Evolutionary conservation across 2,329 filamentous ascomycete species (phyloP), one percentile per base, ranked within the genome.

Genomic region (Verticillium tricorpus): DNA sequence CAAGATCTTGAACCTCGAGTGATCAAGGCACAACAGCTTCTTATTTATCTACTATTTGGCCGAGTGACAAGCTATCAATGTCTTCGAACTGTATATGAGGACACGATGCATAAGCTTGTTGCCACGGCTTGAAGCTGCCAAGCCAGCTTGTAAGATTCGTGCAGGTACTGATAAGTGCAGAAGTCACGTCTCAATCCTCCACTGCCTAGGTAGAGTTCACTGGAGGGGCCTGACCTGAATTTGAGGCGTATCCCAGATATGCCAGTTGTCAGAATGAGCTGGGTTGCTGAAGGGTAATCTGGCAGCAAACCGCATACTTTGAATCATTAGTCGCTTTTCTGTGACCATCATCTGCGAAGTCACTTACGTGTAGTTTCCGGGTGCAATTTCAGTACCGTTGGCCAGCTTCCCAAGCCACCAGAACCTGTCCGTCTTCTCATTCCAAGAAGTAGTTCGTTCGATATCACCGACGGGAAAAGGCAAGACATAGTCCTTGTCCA

Each of bases 361-460:
- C 9, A 14, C 45, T 22, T 25, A 52, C 45, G 45, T 59, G 32
- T 72, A 72, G 31, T 65, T 66, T 22, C 70, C 70, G 3, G 65
- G 66, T 19, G 59, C 63, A 22, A 72, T 70, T 32, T 67, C 65
- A n/a, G 61, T 66, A 2, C 69, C 70, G 28, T 72, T 71, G 0
- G 66, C 65, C 25, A 73, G 25, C 56, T 68, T 68, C 8, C 71
- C 71, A 5, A 72, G 63, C 71, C 71, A 72, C 67, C 66, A 69
- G 35, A 66, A 69, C 6, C 61, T 62, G n/a, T 65, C 58, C 5
- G 57, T 60, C 39, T 56, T 50, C 32, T 63, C 57, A 14, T 63
- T 52, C 56, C 62, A 65, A 3, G 60, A 60, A 0, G 62, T 63
- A 15, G 65, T 69, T 7, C 68, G 67, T 35, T 66, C 56, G 5